Evolutionary conservation across 192 early-diverging fungal species (phyloP).

Genomic region (Lobosporangium transversale): DNA sequence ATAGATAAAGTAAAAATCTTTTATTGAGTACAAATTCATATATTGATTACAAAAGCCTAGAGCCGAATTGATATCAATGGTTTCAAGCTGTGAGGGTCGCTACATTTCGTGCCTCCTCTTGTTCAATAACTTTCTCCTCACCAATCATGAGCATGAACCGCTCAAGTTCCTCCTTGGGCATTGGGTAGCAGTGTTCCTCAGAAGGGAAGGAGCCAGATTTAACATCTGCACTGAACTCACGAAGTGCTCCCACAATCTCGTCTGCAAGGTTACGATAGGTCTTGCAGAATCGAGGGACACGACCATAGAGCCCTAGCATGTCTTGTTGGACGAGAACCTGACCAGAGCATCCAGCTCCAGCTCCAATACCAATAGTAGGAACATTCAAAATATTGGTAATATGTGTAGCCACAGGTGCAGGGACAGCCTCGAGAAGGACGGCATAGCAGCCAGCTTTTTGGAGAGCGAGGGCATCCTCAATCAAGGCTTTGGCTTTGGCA

Average conservation of each 20-base stretch:
- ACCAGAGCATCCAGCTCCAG: conserved; percentile 86
- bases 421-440: conserved; percentile 93
- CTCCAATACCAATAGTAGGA: conserved; percentile 98
- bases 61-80: too few relatives aligned
- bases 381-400: conserved; percentile 82
- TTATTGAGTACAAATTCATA: too few relatives aligned
- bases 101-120: conserved; percentile 4
- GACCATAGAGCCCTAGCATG: conserved; percentile 92
- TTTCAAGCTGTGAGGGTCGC: not conserved
- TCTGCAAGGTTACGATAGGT: conserved; percentile 82
- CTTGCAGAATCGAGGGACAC: conserved; percentile 92
- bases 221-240: conserved; percentile 82
- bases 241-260: conserved; percentile 76
- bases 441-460: conserved; percentile 92
- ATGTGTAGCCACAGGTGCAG: conserved; percentile 85
- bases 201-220: conserved; percentile 80
- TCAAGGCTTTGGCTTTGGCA: conserved; percentile 73
- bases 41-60: too few relatives aligned
- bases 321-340: conserved; percentile 96
- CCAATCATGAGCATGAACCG: conserved; percentile 53
- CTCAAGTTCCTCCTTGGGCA: conserved; percentile 65
- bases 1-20: too few relatives aligned
- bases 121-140: conserved; percentile 14
- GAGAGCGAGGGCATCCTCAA: conserved; percentile 90
- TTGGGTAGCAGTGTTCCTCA: conserved; percentile 82